phyloP scores from a whole-genome alignment of 495 filamentous ascomycete genomes.

The Penicillium pancosmium region DNA sequence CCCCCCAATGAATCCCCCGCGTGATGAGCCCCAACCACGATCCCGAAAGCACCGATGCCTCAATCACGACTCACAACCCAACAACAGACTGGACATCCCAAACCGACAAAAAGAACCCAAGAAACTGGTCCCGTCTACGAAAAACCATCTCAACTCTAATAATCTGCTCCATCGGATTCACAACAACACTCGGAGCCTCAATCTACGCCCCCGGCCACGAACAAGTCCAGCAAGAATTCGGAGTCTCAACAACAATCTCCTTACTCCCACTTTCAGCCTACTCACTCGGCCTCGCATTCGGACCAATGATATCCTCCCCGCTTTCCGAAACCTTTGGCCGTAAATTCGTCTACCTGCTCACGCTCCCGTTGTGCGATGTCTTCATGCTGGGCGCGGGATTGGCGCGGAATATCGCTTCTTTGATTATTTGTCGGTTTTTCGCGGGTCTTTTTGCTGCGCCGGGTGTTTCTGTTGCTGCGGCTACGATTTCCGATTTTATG shows the following conservation, averaged over 20 bases:
- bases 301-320: constrained; percentile 60
- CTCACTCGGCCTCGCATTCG: constrained; percentile 59
- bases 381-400: constrained; percentile 66
- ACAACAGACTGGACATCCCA: neutral
- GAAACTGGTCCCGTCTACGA: constrained; percentile 5
- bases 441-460: constrained; percentile 52
- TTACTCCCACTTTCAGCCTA: constrained; percentile 59
- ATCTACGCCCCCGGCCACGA: constrained; percentile 21
- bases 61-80: neutral
- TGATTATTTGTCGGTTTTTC: constrained; percentile 63
- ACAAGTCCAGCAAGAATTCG: constrained; percentile 46
- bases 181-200: constrained; percentile 9
- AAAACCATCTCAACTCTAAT: constrained; percentile 8
- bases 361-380: constrained; percentile 55
- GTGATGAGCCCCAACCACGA: neutral
- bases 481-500: constrained; percentile 28
- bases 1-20: no score
- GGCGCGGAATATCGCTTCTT: constrained; percentile 54
- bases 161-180: constrained; percentile 11
- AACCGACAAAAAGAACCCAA: constrained; percentile 6
- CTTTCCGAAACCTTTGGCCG: constrained; percentile 62
- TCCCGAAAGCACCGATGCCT: neutral
- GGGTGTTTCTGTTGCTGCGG: constrained; percentile 22
- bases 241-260: constrained; percentile 51
- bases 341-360: constrained; percentile 56